phyloP scores from a whole-genome alignment of 192 early-diverging fungal species.

The Backusella westeae region DNA sequence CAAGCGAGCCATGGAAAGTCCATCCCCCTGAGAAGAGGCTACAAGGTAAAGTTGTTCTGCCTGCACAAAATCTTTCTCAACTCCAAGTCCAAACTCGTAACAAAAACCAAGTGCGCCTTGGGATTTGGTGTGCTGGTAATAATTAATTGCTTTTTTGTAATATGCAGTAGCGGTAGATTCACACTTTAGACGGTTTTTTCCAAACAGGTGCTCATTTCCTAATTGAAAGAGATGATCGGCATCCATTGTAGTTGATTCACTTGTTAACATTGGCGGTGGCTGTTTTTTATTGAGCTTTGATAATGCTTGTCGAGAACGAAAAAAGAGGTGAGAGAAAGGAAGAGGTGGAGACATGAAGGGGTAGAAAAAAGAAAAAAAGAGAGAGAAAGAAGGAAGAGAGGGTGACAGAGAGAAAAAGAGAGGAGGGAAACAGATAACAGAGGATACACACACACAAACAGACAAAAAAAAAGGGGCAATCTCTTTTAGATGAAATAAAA shows the following conservation, averaged over 20 bases:
- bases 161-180: slow-evolving; percentile 48
- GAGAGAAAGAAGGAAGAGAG: not conserved
- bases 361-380: not conserved
- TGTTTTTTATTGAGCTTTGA: slow-evolving; percentile 2
- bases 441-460: not conserved
- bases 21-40: slow-evolving; percentile 61
- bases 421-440: slow-evolving; percentile 3
- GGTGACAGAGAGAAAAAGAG: not conserved
- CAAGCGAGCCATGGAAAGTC: slow-evolving; percentile 65
- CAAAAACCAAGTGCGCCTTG: slow-evolving; percentile 76
- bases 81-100: slow-evolving; percentile 83
- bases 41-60: slow-evolving; percentile 66
- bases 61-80: slow-evolving; percentile 53
- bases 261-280: not conserved
- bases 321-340: slow-evolving; percentile 10
- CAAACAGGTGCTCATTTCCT: slow-evolving; percentile 48
- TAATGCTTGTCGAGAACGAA: slow-evolving; percentile 16
- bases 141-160: slow-evolving; percentile 48
- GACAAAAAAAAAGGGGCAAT: not conserved
- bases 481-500: slow-evolving; percentile 1
- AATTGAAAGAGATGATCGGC: slow-evolving; percentile 23
- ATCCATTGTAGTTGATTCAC: not conserved
- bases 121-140: slow-evolving; percentile 40
- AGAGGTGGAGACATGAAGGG: slow-evolving; percentile 12
- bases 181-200: slow-evolving; percentile 40